Base-by-base conservation (phyloP, 257 asterid genomes). In the Penstemon davidsonii region DNA sequence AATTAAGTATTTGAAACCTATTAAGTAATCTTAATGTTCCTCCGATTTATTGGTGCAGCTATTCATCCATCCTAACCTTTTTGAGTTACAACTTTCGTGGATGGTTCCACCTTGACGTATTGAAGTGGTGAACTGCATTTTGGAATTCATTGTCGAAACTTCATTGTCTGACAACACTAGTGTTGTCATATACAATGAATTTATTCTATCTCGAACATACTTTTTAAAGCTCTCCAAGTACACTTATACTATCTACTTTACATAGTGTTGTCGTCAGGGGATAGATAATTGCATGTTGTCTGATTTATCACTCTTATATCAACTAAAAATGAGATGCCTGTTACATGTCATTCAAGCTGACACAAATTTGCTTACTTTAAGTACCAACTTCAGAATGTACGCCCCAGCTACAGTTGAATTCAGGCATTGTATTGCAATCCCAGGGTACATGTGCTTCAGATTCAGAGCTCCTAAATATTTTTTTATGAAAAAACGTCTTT, bases 111-210 rank as follows among this genome's bases (percentile, higher is more conserved):
- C 33, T 43, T 47, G 57, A 3, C 54, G 5, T 40, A 39, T 51
- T 60, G 25, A 52, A 25, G 55, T 12, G 54, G 69, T 36, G 13
- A 55, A 43, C 42, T 12, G 55, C 47, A 19, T 8, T 49, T 9
- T 7, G 43, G 41, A 51, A 5, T 42, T 13, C 50, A 46, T 9
- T 56, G 53, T 15, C n/a, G 7, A 38, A 52, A 37, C 61, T 64
- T 64, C 8, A 38, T 56, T 62, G 39, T 36, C 75, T 43, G 44
- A 36, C 37, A 3, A 19, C 44, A 13, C 63, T 33, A 43, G 49
- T 65, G 47, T 60, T 41, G 55, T 49, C n/a, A 53, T 53, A 33
- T 38, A 69, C 53, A 55, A 42, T 8, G 18, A 60, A 50, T 49
- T 40, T 40, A 38, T 51, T 25, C 13, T 12, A 58, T 52, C 45